Evolutionary conservation across 2,329 filamentous ascomycete genomes (phyloP).

Genomic region (Dactylonectria macrodidyma): DNA sequence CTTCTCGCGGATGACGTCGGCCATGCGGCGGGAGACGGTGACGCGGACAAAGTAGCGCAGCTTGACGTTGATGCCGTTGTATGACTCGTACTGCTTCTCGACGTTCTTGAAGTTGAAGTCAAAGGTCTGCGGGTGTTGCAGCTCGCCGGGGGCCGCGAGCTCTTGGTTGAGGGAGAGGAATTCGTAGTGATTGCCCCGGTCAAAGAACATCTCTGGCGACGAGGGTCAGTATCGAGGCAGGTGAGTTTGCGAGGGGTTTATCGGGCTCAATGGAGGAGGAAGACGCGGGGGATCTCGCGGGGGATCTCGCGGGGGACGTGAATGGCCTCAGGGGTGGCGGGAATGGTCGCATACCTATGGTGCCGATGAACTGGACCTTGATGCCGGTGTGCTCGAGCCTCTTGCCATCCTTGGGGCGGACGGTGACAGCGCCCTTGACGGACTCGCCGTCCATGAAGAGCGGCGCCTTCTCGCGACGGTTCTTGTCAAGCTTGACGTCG

Average conservation of each 20-base stretch:
- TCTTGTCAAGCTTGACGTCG: conserved; percentile 98
- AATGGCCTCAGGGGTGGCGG: conserved; percentile 25
- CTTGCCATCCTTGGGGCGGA: conserved; percentile 98
- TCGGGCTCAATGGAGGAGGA: conserved; percentile 15
- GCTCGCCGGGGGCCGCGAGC: conserved; percentile 94
- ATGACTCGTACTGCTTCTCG: conserved; percentile 99
- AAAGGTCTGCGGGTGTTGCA: conserved; percentile 98
- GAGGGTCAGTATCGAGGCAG: conserved; percentile 23
- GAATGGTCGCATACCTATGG: conserved; percentile 79
- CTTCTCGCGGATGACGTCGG: conserved; percentile 98
- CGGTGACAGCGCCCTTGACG: conserved; percentile 95
- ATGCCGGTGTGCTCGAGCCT: conserved; percentile 97
- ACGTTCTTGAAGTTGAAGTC: conserved; percentile 99
- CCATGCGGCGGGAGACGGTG: conserved; percentile 96
- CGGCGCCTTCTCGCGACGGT: conserved; percentile 94
- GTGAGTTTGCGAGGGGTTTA: conserved; percentile 12
- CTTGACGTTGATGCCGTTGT: conserved; percentile 99
- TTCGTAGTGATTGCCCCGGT: conserved; percentile 98
- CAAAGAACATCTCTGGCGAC: conserved; percentile 95
- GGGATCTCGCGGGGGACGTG: conserved; percentile 12
- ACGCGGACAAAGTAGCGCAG: conserved; percentile 98
- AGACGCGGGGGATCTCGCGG: conserved; percentile 14
- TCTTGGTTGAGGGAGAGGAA: conserved; percentile 98
- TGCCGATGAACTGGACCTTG: conserved; percentile 99
- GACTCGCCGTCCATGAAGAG: conserved; percentile 99